Conservation (phyloP, 1,284 basidiomycete species). For the Porodaedalea pini region DNA sequence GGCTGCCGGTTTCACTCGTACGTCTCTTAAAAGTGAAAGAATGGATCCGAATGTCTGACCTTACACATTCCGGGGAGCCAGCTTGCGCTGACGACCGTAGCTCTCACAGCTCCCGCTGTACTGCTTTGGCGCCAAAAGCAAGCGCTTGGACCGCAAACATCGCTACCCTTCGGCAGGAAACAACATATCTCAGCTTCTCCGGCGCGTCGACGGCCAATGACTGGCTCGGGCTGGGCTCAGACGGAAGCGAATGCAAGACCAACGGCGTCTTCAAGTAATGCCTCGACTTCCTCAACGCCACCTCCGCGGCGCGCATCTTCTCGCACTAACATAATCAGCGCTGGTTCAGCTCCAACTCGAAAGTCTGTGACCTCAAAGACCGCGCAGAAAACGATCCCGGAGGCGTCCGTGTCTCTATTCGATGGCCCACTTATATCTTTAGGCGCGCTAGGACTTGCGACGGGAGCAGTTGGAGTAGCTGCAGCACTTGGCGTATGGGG, state of each 20-base stretch:
- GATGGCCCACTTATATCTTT: conserved; percentile 15
- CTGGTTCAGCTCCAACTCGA: neutral
- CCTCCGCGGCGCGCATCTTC: neutral
- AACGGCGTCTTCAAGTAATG: neutral
- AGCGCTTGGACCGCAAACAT: conserved; percentile 1
- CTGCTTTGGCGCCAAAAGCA: conserved; percentile 20
- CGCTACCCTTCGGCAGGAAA: neutral
- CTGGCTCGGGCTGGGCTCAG: neutral
- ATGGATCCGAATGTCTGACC: neutral
- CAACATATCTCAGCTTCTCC: neutral
- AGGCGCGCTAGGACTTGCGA: conserved; percentile 21
- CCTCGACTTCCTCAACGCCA: neutral
- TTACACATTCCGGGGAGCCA: neutral
- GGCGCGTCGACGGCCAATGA: neutral
- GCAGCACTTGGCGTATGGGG: conserved; percentile 13
- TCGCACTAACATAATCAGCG: neutral
- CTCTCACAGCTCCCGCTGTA: conserved; percentile 13
- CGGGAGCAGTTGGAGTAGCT: conserved; percentile 11
- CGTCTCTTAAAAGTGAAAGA: neutral
- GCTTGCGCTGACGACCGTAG: conserved; percentile 16
- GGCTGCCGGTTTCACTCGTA: conserved; percentile 19
- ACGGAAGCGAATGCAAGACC: neutral
- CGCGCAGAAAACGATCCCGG: neutral
- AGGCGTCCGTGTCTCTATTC: neutral
- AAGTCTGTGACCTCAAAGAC: neutral